Conservation (phyloP, 495 filamentous ascomycete species). For the Pyrenopolyporus hunteri region DNA sequence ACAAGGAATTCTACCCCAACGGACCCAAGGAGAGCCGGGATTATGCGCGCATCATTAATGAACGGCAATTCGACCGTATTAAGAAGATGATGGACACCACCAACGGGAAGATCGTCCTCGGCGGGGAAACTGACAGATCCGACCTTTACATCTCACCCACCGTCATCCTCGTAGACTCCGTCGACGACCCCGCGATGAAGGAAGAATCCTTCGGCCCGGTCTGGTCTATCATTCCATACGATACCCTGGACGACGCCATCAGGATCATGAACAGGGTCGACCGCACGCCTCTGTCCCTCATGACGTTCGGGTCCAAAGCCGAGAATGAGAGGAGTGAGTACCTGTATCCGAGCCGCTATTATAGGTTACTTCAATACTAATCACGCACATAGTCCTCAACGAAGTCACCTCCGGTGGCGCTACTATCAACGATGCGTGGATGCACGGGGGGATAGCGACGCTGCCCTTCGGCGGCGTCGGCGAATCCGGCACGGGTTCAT, state of each 20-base stretch:
- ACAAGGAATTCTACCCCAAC: conserved; percentile 83
- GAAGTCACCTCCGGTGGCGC: conserved; percentile 77
- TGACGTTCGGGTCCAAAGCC: conserved; percentile 78
- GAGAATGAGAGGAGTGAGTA: conserved; percentile 70
- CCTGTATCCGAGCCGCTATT: conserved; percentile 11
- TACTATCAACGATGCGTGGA: conserved; percentile 79
- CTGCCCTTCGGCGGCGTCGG: conserved; percentile 92
- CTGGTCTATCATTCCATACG: conserved; percentile 76
- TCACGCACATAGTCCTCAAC: conserved; percentile 56
- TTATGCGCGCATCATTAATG: conserved; percentile 79
- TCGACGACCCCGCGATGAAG: conserved; percentile 76
- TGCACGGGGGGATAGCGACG: conserved; percentile 77
- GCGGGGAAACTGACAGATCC: conserved; percentile 77
- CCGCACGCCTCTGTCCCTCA: conserved; percentile 80
- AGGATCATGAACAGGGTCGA: conserved; percentile 74
- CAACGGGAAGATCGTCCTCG: conserved; percentile 82
- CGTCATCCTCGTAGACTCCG: conserved; percentile 73
- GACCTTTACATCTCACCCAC: conserved; percentile 87
- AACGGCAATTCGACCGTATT: conserved; percentile 77
- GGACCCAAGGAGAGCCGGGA: conserved; percentile 77
- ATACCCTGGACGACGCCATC: conserved; percentile 81
- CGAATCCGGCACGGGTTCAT: conserved; percentile 79
- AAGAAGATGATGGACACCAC: conserved; percentile 85
- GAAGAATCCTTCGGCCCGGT: conserved; percentile 92
- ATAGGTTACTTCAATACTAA: not conserved